Percentiles rank a stretch among this genome's conserved stretches.
These are phyloP conservation scores for Teunomyces funiuensis DNA, from an alignment of 805 yeast genomes.

Conservation along the genomic window DNA sequence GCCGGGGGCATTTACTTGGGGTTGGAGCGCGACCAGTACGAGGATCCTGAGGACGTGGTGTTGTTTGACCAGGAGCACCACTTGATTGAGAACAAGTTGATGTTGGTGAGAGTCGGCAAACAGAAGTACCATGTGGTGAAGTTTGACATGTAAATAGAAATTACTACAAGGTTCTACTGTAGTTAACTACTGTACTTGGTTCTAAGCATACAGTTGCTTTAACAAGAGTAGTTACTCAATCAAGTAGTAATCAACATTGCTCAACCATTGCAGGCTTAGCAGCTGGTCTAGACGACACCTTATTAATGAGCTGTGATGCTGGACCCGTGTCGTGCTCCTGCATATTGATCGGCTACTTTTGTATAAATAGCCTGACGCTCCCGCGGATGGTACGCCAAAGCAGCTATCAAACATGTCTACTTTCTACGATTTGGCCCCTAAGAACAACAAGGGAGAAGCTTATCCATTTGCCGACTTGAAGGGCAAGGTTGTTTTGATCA, in stretches of 20 bases:
- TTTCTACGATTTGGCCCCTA: slow-evolving; percentile 69
- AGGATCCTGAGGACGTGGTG: slow-evolving; percentile 49
- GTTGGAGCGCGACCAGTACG: slow-evolving; percentile 49
- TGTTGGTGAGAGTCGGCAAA: slow-evolving; percentile 76
- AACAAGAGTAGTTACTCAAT: too few species aligned
- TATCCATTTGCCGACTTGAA: slow-evolving; percentile 60
- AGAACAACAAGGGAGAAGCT: slow-evolving; percentile 57
- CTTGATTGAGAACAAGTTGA: slow-evolving; percentile 57
- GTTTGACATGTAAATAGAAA: too few species aligned
- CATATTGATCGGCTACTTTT: not conserved
- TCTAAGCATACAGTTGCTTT: too few species aligned
- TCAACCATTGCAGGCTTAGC: too few species aligned
- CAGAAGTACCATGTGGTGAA: slow-evolving; percentile 60
- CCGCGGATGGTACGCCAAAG: too few species aligned
- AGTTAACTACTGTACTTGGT: too few species aligned
- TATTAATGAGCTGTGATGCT: too few species aligned
- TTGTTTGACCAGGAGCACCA: slow-evolving; percentile 46
- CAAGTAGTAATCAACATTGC: too few species aligned
- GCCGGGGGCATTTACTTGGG: slow-evolving; percentile 79
- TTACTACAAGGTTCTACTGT: too few species aligned
- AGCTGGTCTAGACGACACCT: not conserved
- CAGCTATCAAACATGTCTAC: slow-evolving; percentile 48
- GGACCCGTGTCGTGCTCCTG: not conserved
- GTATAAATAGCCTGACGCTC: not conserved
- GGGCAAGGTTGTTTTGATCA: slow-evolving; percentile 80